Evolutionary conservation across 2,329 filamentous ascomycete genomes (phyloP), one percentile per base, ranked within the genome.

Genomic region (Aureobasidium sp.): DNA sequence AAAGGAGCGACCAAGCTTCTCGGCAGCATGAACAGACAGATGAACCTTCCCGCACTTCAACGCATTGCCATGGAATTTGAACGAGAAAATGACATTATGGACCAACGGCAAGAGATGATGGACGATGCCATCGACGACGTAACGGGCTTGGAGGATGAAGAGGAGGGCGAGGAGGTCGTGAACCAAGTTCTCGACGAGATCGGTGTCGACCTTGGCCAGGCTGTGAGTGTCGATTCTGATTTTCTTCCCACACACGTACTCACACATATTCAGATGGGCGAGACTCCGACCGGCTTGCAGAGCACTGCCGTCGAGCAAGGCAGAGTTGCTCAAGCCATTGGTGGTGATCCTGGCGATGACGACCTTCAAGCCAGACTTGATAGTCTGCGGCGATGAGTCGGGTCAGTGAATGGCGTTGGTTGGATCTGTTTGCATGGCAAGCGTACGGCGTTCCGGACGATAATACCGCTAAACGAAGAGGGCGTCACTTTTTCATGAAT

Each of bases 61-160:
- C 83, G 91, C 55, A 98, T 98, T 66, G 91, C 93, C 17, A 95
- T 96, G 90, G 93, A 98, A 66, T 98, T 98, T 64, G 93, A 98
- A 73, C 85, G 88, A 64, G 93, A 98, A 71, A 98, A 97, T 71
- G 93, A 97, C 65, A 90, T 98, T 55, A 98, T 98, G 93, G 93
- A 98, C 63, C 90, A 97, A 72, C 81, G 93, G 59, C 90, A 97
- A 69, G 93, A 97, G 71, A 96, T 98, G 88, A 97, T 98, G 93
- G 91, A 97, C 66, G 93, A 97, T 70, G 91, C 90, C 17, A 93
- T 98, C 56, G 93, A 98, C 67, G 93, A 98, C 68, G 90, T 91
- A 45, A 96, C 93, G 63, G 93, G 94, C 21, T 76, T 95, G 32
- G 83, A 85, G 53, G 83, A 95, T 57, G 93, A 98, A 65, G 93